Evolutionary conservation across 805 yeast species (phyloP).

Genomic region (Novakomyces olei): DNA sequence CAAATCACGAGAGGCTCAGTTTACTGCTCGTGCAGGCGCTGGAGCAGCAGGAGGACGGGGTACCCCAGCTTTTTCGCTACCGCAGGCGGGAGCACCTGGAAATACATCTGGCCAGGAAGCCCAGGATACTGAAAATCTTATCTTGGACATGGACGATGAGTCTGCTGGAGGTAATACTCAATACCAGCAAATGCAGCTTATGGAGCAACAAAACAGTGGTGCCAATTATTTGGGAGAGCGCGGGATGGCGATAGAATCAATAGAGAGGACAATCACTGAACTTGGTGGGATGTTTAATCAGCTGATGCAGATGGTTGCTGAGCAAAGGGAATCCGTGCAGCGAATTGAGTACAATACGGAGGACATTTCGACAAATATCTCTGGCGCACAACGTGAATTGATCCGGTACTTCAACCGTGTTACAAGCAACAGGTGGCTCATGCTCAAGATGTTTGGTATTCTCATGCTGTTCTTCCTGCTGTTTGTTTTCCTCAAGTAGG

Average conservation of each 20-base stretch:
- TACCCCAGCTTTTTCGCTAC: background rate
- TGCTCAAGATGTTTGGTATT: conserved; percentile 72
- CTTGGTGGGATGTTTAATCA: conserved; percentile 89
- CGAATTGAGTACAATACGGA: conserved; percentile 88
- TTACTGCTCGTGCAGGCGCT: conserved; percentile 25
- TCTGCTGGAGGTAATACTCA: conserved; percentile 3
- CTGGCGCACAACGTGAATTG: conserved; percentile 86
- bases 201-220: conserved; percentile 54
- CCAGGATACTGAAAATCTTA: conserved; percentile 7
- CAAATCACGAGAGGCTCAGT: conserved; percentile 64
- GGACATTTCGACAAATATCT: conserved; percentile 69
- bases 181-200: conserved; percentile 47
- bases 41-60: background rate
- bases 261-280: conserved; percentile 90
- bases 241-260: conserved; percentile 79
- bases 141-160: conserved; percentile 21
- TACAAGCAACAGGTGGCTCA: conserved; percentile 79
- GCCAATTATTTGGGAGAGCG: conserved; percentile 58
- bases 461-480: conserved; percentile 23
- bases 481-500: conserved; percentile 12
- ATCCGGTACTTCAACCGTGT: conserved; percentile 73
- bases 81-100: too few species aligned
- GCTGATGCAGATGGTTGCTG: conserved; percentile 90
- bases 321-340: conserved; percentile 90
- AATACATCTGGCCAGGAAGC: background rate